Percentiles rank a stretch among this genome's conserved stretches.
Evolutionary conservation across 148 eudicot genomes (phyloP).

Genomic region (Diospyros lotus): DNA sequence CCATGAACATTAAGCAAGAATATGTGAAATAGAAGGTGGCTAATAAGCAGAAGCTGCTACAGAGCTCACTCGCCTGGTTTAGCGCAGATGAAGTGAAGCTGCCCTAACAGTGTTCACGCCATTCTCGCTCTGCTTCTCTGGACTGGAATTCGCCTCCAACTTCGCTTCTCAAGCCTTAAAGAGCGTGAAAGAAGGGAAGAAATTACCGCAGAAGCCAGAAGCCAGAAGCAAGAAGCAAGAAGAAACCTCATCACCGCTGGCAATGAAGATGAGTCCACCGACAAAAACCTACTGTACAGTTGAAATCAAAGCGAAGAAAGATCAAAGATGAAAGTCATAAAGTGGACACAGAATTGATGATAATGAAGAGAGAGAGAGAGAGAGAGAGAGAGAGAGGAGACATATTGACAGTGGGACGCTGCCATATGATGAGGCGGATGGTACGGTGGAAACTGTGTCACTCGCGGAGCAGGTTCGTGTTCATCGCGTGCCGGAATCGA

Average conservation of each 20-base stretch:
- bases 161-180: neutral
- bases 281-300: neutral
- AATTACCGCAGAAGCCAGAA: neutral
- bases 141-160: neutral
- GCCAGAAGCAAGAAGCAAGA: neutral
- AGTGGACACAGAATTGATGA: no score
- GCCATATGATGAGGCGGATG: no score
- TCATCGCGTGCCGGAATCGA: no score
- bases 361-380: no score
- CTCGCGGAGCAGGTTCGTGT: no score
- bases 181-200: neutral
- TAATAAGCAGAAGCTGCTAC: neutral
- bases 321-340: no score
- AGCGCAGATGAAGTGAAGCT: neutral
- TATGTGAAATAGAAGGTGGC: neutral
- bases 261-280: slow-evolving; percentile 7
- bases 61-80: slow-evolving; percentile 6
- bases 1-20: neutral
- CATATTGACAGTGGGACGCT: no score
- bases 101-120: neutral
- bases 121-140: neutral
- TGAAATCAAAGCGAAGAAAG: no score
- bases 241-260: neutral
- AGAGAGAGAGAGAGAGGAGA: no score
- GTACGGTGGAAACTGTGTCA: no score